A percentile compares a stretch with the other conserved stretches of the same genome.
Conservation (phyloP, 352 stramenopile genomes). For the Salisapilia sapeloensis region DNA sequence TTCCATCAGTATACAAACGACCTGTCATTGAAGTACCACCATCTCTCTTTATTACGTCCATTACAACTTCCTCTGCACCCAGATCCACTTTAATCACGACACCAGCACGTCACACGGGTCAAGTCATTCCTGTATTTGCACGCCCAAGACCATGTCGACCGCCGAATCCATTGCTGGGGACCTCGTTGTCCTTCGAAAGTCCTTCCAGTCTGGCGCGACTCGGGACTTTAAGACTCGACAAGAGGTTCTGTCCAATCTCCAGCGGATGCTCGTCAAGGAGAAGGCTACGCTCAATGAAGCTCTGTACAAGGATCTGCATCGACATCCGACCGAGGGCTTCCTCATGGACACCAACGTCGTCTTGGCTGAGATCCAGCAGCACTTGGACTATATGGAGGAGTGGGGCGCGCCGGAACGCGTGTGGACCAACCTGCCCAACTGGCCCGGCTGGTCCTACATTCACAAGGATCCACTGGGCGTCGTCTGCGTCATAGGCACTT, state of each 20-base stretch:
- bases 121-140: too few species aligned
- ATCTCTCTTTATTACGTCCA: too few species aligned
- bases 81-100: too few species aligned
- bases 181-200: constrained; percentile 24
- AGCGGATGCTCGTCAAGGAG: constrained; percentile 29
- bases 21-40: too few species aligned
- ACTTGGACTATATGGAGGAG: constrained; percentile 55
- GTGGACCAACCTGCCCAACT: constrained; percentile 31
- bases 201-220: constrained; percentile 27
- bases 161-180: constrained; percentile 19
- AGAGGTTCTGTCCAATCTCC: constrained; percentile 24
- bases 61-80: too few species aligned
- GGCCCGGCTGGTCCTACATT: constrained; percentile 47
- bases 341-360: constrained; percentile 28
- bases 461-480: constrained; percentile 58
- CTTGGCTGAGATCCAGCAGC: constrained; percentile 53
- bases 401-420: constrained; percentile 32
- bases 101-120: too few species aligned
- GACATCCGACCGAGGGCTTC: constrained; percentile 47
- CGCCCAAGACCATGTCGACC: constrained; percentile 1
- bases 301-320: constrained; percentile 50
- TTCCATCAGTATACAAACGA: too few species aligned
- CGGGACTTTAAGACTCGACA: constrained; percentile 19
- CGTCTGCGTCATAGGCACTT: constrained; percentile 82
- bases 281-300: constrained; percentile 22